Percentiles rank a stretch among this genome's conserved stretches.
phyloP scores from a whole-genome alignment of 2,329 filamentous ascomycete genomes.

The Aspergillus amoenus region DNA sequence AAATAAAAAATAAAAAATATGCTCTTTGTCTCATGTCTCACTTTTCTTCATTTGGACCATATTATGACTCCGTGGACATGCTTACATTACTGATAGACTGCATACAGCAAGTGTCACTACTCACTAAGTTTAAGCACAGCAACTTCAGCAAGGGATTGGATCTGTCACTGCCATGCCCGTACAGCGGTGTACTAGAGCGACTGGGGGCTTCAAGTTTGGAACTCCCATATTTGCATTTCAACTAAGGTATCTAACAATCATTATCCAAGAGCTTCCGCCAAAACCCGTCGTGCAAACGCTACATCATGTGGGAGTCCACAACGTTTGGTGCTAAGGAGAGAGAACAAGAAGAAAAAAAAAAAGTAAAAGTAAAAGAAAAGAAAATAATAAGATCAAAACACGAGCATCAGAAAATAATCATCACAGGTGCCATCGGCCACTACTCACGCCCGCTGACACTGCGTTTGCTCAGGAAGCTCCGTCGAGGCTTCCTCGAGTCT shows the following conservation, averaged over 20 bases:
- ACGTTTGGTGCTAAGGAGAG: background rate
- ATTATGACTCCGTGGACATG: too few relatives aligned
- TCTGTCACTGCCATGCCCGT: background rate
- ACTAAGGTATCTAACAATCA: conserved; percentile 6
- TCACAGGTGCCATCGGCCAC: background rate
- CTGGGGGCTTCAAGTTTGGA: background rate
- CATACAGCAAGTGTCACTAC: background rate
- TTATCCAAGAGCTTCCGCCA: conserved; percentile 3
- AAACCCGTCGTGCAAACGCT: background rate
- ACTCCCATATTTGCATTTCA: background rate
- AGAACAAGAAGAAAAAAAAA: background rate
- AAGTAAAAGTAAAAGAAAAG: background rate
- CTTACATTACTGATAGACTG: background rate
- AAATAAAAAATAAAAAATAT: too few relatives aligned
- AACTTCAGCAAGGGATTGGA: background rate
- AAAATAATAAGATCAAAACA: conserved; percentile 8
- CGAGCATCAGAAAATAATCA: background rate
- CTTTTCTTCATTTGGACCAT: background rate
- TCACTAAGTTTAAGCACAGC: background rate
- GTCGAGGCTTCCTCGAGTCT: conserved; percentile 43
- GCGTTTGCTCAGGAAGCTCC: conserved; percentile 49
- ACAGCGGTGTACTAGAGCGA: background rate
- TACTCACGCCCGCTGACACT: conserved; percentile 33
- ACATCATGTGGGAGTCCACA: conserved; percentile 8
- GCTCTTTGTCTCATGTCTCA: background rate